Conservation (phyloP, 2,329 filamentous ascomycete species). For the Pseudogymnoascus sp. region DNA sequence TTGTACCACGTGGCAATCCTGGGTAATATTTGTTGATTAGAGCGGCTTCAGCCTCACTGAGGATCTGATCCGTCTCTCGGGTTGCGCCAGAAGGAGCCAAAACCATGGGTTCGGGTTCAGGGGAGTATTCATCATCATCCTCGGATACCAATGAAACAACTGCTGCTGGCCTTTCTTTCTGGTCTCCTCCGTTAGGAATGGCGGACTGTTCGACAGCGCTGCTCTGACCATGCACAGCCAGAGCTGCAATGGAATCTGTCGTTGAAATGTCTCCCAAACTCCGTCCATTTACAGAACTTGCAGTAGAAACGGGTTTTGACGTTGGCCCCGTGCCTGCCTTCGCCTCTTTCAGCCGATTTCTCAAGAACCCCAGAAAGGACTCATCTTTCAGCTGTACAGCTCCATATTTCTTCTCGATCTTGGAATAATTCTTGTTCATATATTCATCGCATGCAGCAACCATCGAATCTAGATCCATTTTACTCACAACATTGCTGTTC, state of each 20-base stretch:
- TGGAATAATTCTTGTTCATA: not conserved
- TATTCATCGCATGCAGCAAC: conserved; percentile 1
- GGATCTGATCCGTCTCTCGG: not conserved
- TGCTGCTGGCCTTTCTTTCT: not conserved
- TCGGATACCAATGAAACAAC: not conserved
- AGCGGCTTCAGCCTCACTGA: not conserved
- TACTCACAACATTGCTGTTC: not conserved
- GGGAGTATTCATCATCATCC: not conserved
- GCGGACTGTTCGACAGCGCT: not conserved
- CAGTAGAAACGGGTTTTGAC: not conserved
- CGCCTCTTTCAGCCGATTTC: not conserved
- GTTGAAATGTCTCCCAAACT: not conserved
- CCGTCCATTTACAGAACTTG: not conserved
- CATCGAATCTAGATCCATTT: not conserved
- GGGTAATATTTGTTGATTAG: conserved; percentile 1
- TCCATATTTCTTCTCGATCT: conserved; percentile 1
- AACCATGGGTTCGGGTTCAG: not conserved
- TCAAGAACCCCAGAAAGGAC: not conserved
- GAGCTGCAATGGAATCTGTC: not conserved
- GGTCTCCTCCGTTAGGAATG: not conserved
- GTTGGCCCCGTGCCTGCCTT: not conserved
- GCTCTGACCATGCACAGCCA: not conserved
- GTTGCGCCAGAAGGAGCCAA: not conserved
- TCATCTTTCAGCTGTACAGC: not conserved
- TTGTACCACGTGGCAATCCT: not conserved